Conservation (phyloP, 2,329 filamentous ascomycete species). For the Apiospora phragmitis region DNA sequence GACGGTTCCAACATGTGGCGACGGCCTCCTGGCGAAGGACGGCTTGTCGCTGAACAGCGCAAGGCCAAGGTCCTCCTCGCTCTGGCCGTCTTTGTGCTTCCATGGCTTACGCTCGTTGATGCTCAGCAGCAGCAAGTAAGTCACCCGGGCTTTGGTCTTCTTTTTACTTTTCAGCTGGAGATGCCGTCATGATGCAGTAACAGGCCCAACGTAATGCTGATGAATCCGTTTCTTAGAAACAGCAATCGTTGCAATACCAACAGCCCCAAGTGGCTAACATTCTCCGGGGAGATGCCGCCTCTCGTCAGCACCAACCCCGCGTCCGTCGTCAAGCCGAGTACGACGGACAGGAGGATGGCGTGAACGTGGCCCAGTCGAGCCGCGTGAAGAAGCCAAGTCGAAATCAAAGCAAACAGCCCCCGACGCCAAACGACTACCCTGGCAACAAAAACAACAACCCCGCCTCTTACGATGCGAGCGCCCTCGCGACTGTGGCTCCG, state of each 20-base stretch:
- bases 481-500: constrained; percentile 97
- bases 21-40: constrained; percentile 56
- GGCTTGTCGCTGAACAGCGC: constrained; percentile 42
- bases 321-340: constrained; percentile 18
- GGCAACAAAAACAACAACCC: constrained; percentile 4
- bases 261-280: constrained; percentile 26
- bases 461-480: constrained; percentile 79
- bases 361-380: neutral
- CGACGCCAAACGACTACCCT: constrained; percentile 11
- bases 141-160: neutral
- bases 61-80: constrained; percentile 41
- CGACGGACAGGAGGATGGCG: neutral
- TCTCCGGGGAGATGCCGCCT: constrained; percentile 18
- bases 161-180: neutral
- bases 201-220: neutral
- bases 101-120: constrained; percentile 48
- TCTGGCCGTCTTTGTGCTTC: constrained; percentile 51
- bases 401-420: neutral
- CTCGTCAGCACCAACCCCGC: constrained; percentile 12
- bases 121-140: constrained; percentile 57
- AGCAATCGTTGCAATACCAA: constrained; percentile 27
- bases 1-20: constrained; percentile 50
- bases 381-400: neutral
- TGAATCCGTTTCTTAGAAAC: constrained; percentile 17
- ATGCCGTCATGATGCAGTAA: neutral